Percentiles rank a stretch among this genome's conserved stretches.
These are phyloP conservation scores for Diplodia intermedia DNA, from an alignment of 2,329 filamentous ascomycete species.

Conservation along the genomic window DNA sequence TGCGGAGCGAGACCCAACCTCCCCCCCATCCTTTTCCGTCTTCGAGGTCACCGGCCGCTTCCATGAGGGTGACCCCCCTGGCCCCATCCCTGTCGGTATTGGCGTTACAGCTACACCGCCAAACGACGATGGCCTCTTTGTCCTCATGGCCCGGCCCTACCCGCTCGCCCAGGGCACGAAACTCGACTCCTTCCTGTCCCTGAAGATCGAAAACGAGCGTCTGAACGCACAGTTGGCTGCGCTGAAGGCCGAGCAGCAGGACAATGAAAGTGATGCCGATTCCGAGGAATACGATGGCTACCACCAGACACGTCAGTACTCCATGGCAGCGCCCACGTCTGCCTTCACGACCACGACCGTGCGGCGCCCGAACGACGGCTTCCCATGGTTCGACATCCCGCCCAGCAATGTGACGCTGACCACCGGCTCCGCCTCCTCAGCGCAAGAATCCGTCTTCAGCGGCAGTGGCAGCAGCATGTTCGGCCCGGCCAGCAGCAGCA, in stretches of 20 bases:
- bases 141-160: conserved; percentile 28
- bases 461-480: conserved; percentile 16
- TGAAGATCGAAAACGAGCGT: conserved; percentile 20
- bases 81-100: conserved; percentile 2
- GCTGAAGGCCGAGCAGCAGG: conserved; percentile 23
- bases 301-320: neutral
- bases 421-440: conserved; percentile 9
- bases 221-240: conserved; percentile 14
- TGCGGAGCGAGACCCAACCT: neutral
- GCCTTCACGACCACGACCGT: neutral
- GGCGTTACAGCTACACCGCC: conserved; percentile 10
- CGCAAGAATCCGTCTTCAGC: conserved; percentile 19
- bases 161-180: conserved; percentile 19
- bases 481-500: conserved; percentile 9
- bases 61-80: neutral
- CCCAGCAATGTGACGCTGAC: neutral
- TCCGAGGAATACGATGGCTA: neutral
- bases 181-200: conserved; percentile 25
- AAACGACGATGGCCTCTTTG: conserved; percentile 19
- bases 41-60: conserved; percentile 25
- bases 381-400: conserved; percentile 11
- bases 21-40: neutral
- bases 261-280: neutral
- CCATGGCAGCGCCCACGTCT: neutral
- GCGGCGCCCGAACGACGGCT: conserved; percentile 12